These are phyloP conservation scores for Sporodiniella umbellata DNA, from an alignment of 371 early-diverging fungal genomes.

Conservation along the genomic window DNA sequence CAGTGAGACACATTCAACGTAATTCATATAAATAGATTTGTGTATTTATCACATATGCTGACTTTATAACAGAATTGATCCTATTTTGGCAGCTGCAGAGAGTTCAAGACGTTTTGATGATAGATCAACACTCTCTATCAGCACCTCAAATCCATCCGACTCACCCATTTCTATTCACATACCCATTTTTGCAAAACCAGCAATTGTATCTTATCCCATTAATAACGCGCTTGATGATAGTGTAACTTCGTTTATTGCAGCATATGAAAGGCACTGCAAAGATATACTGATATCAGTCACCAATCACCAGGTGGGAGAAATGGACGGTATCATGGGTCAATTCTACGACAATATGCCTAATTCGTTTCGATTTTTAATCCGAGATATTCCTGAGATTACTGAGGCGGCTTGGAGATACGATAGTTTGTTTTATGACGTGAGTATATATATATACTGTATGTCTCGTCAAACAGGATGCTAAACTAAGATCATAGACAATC, in stretches of 20 bases:
- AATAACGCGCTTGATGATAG: conserved; percentile 2
- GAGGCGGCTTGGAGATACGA: conserved; percentile 57
- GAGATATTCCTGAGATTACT: conserved; percentile 25
- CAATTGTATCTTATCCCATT: background rate
- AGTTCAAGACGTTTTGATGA: background rate
- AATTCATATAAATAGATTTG: background rate
- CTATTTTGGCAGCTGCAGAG: background rate
- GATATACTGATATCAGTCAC: conserved; percentile 12
- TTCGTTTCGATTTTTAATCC: conserved; percentile 12
- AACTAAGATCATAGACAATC: conserved; percentile 26
- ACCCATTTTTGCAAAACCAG: background rate
- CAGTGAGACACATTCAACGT: background rate
- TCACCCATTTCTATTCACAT: background rate
- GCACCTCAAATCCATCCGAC: background rate
- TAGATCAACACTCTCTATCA: background rate
- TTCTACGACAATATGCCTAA: conserved; percentile 32
- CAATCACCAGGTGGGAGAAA: conserved; percentile 4
- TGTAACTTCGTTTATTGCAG: conserved; percentile 4
- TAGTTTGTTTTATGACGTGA: conserved; percentile 50
- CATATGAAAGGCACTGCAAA: conserved; percentile 18
- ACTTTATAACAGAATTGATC: background rate
- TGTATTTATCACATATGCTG: background rate
- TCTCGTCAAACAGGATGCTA: background rate
- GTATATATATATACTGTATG: background rate
- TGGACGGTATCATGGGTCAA: background rate